Base-by-base conservation (phyloP, 2,329 filamentous ascomycete genomes). In the Spiromastix sp. region DNA sequence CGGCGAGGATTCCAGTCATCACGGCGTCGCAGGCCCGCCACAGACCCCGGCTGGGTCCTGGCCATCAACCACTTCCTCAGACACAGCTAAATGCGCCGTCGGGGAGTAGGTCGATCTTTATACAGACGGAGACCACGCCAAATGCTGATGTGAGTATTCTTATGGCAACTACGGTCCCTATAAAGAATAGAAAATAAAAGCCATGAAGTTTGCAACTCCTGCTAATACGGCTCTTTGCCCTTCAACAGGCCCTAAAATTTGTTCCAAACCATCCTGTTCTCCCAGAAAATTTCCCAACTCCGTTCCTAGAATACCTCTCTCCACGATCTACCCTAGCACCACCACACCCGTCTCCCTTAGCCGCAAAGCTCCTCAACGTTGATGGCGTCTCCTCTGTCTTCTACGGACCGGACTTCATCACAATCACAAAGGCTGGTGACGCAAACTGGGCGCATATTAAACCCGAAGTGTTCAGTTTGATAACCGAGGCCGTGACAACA, bases 361-460 rank as follows among this genome's bases (percentile, higher is more conserved):
- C 91, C 4, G 81, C 87, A 21, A 79, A 86, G 58, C 73, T 98
- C 34, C 80, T 96, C 70, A 87, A 85, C 56, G 81, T 95, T 42
- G 91, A 96, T 54, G 91, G 91, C 29, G 82, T 96, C n/a, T 87
- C 81, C 3, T 80, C 85, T 2, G 83, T 98, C 15, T 96, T 96
- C 63, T 95, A 93, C 62, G 91, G 89, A 34, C 66, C 77, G 21
- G 87, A 98, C 58, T 96, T 94, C 66, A 96, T 98, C 62, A 98
- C 91, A 9, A 81, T 98, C 22, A 95, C 83, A 28, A 98, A 98
- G 61, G 77, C 84, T 31, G 71, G 77, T 44, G 83, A 91, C 47
- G 83, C 81, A 3, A 85, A 87, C 51, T 98, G 91, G 91, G 82
- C 84, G 25, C 85, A 95, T 57, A 78, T 98, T 51, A 91, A 91